Base-by-base conservation (phyloP, 345 rosid species). In the Citrus reticulata region DNA sequence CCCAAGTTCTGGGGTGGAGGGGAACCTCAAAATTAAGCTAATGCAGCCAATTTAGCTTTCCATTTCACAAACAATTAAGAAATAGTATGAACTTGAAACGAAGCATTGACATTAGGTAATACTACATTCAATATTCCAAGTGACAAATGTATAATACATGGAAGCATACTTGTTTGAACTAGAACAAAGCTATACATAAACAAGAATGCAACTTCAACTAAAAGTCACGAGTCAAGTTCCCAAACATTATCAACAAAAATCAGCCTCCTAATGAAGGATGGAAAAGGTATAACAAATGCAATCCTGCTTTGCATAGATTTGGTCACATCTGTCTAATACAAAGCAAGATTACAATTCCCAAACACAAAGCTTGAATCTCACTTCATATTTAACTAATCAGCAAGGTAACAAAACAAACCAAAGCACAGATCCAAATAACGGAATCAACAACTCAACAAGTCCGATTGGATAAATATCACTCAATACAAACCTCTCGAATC, bases 401-500 rank as follows among this genome's bases (percentile, higher is more conserved):
- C 77, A 32, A 34, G 37, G 7, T 49, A 40, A 34, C 29, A 24
- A 51, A 37, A n/a, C 68, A 62, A 32, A 22, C 22, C 19, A 20
- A 19, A 75, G 49, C 13, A 32, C 13, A 76, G 72, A 61, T 74
- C 63, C 63, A 64, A 7, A 42, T 3, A 42, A 49, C 16, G 32
- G 62, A 75, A 63, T 29, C 62, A 27, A 30, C 35, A 20, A 34
- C 49, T 39, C 77, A 55, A 55, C 73, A 55, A 40, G 5, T 30
- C 19, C 30, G 20, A 30, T 63, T 8, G 4, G 24, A 24, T 9
- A 6, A 13, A 68, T 42, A 49, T 46, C 55, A 49, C 72, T 72
- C 34, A 60, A 39, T 25, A n/a, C 40, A 49, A 32, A n/a, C 24
- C 40, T 75, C 32, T 49, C 29, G 64, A 72, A 80, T 72, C 81